phyloP scores from a whole-genome alignment of 495 filamentous ascomycete genomes.

The Penicillium manginii region DNA sequence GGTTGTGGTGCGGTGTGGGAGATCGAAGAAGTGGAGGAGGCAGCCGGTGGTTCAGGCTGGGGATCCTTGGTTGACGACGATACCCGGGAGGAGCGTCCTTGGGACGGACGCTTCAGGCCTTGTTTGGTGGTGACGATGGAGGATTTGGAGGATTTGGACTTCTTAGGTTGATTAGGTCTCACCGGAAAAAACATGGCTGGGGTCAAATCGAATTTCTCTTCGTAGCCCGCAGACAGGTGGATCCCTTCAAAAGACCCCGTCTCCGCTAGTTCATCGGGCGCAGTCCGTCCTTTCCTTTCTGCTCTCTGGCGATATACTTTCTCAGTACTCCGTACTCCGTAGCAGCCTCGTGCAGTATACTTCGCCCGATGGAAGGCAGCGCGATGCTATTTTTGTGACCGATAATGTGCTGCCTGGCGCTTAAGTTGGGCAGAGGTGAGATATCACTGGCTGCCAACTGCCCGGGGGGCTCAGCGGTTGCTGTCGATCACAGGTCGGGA shows the following conservation, averaged over 20 bases:
- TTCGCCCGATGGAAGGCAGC: background rate
- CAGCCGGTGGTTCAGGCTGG: conserved; percentile 41
- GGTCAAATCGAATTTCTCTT: conserved; percentile 21
- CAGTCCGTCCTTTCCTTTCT: conserved; percentile 7
- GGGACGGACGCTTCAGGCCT: conserved; percentile 40
- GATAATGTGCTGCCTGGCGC: conserved; percentile 37
- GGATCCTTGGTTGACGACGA: conserved; percentile 50
- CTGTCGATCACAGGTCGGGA: conserved; percentile 20
- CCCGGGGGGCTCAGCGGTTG: conserved; percentile 20
- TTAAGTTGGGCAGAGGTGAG: conserved; percentile 31
- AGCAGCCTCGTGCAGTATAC: background rate
- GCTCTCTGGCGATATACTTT: too few species aligned
- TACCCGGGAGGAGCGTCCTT: conserved; percentile 42
- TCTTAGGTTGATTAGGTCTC: conserved; percentile 47
- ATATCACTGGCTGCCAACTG: conserved; percentile 19
- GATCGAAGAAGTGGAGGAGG: conserved; percentile 40
- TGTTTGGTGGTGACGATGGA: conserved; percentile 36
- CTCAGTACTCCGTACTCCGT: too few species aligned
- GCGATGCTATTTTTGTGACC: conserved; percentile 25
- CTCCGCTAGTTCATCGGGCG: conserved; percentile 30
- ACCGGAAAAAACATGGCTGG: conserved; percentile 51
- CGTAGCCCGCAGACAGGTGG: conserved; percentile 33
- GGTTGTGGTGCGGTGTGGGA: conserved; percentile 18
- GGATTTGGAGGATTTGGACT: conserved; percentile 23
- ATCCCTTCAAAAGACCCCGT: conserved; percentile 24